These are phyloP conservation scores for Sclerotinia spermophila DNA, from an alignment of 2,329 filamentous ascomycete genomes.

Conservation along the genomic window DNA sequence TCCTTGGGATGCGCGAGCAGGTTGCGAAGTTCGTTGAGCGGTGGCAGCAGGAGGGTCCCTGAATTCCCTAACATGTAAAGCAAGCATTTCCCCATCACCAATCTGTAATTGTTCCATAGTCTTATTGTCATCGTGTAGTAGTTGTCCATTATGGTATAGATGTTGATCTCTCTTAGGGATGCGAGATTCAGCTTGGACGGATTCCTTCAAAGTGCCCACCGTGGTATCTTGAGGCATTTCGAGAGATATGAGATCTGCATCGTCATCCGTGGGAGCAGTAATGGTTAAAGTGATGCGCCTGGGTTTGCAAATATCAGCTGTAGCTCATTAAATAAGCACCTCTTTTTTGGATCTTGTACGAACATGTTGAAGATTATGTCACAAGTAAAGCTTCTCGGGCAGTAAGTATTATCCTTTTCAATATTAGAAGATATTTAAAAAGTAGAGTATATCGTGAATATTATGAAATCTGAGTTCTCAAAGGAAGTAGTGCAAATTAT, in stretches of 20 bases:
- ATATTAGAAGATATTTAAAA: background rate
- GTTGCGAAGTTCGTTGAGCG: slow-evolving; percentile 36
- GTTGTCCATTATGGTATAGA: slow-evolving; percentile 84
- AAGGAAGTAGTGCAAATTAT: background rate
- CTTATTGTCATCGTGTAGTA: slow-evolving; percentile 72
- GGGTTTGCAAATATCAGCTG: slow-evolving; percentile 8
- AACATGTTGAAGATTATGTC: slow-evolving; percentile 9
- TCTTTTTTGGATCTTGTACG: background rate
- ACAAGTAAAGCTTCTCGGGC: background rate
- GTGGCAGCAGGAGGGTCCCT: slow-evolving; percentile 43
- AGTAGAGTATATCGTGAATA: background rate
- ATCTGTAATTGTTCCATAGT: slow-evolving; percentile 80
- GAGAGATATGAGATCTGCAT: slow-evolving; percentile 68
- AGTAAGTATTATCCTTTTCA: background rate
- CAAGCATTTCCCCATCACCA: slow-evolving; percentile 87
- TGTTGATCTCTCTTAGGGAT: slow-evolving; percentile 72
- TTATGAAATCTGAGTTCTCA: background rate
- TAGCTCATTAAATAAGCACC: background rate
- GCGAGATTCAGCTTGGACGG: slow-evolving; percentile 78
- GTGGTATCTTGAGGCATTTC: slow-evolving; percentile 82
- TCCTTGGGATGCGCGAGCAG: slow-evolving; percentile 34
- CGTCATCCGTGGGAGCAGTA: slow-evolving; percentile 64
- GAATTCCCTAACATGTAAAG: slow-evolving; percentile 70
- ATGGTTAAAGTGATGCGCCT: slow-evolving; percentile 90
- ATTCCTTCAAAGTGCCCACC: slow-evolving; percentile 78